phyloP scores from a whole-genome alignment of 306 rosid species.

The Mucuna pruriens region DNA sequence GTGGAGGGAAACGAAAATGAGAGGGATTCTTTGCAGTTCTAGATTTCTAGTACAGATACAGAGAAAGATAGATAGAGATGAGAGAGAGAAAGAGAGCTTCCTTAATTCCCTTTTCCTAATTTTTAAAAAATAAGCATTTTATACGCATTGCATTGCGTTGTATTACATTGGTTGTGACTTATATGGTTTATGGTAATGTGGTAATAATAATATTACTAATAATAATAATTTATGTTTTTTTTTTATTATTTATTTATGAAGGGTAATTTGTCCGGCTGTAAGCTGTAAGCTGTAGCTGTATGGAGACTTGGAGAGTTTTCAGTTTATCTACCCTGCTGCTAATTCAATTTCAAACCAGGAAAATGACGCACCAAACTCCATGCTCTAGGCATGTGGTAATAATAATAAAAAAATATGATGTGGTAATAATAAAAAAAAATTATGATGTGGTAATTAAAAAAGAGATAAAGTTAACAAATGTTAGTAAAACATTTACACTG shows the following conservation, averaged over 20 bases:
- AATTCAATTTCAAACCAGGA: not conserved
- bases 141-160: not conserved
- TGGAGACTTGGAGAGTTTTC: not conserved
- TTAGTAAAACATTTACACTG: not conserved
- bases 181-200: no score
- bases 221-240: not conserved
- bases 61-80: not conserved
- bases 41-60: slow-evolving; percentile 39
- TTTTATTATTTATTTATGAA: not conserved
- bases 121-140: not conserved
- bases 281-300: not conserved
- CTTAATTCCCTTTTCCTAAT: not conserved
- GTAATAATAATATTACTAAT: no score
- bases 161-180: no score
- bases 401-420: no score
- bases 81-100: not conserved
- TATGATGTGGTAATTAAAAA: no score
- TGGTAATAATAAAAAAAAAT: no score
- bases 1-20: slow-evolving; percentile 53
- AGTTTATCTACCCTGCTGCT: not conserved
- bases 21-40: slow-evolving; percentile 24
- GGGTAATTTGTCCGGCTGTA: not conserved
- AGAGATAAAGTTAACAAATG: no score
- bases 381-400: no score
- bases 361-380: not conserved